Base-by-base conservation (phyloP, 2,329 filamentous ascomycete genomes). In the Fusarium irregulare region DNA sequence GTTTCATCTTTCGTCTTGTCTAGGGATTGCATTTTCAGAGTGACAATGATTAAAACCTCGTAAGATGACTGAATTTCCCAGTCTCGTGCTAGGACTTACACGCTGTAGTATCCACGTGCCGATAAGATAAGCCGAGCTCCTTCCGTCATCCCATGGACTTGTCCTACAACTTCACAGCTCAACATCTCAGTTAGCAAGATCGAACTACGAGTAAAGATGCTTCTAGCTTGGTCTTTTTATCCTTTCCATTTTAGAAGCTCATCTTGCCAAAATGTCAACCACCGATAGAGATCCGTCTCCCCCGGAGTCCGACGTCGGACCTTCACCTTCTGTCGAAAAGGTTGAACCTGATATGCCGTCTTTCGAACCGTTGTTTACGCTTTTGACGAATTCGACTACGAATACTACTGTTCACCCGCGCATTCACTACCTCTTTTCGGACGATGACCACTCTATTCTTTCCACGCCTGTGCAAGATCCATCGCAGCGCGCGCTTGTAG, bases 381-480 rank as follows among this genome's bases (percentile, higher is more conserved):
- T 98, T 44, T 85, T 98, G 70, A 89, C 93, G 76, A 94, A 97
- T 79, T 82, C 86, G 13, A 87, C 88, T n/a, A 90, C 88, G 11
- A 87, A 89, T 73, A 88, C 92, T 47, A 92, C 93, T 66, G 86
- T 93, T 75, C 94, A 98, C 78, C 96, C 95, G 3, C 89, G 88
- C 56, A 89, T 97, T 3, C 93, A 95, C 82, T 98, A 98, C 82
- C 87, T 98, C 76, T 98, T 99, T 83, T 88, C 89, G 73, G 94
- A 98, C 79, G 96, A 98, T 80, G 94, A 98, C 76, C 88, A 90
- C 3, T 92, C 94, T 48, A 83, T 92, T 46, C 84, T 97, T 40
- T 92, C 89, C 40, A 90, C 92, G 3, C 90, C 79, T 80, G 88
- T 77, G 56, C 62, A 72, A 13, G 75, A 78, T 66, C 68, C 74